Evolutionary conservation across 2,329 filamentous ascomycete species (phyloP), one percentile per base, ranked within the genome.

Genomic region (Aureobasidium leucospermi): DNA sequence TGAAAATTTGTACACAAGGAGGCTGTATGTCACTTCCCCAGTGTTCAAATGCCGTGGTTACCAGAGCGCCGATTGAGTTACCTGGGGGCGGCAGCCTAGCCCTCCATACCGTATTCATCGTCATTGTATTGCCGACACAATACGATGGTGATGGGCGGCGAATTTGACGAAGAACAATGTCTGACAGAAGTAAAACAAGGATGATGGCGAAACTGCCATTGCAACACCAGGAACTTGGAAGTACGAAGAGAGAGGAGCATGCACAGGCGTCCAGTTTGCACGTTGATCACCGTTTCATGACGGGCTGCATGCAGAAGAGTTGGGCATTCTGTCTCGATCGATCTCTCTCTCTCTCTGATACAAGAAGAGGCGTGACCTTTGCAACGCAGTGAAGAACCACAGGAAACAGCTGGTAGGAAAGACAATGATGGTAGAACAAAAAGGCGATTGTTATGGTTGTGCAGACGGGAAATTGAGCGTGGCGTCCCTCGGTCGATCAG

Each of bases 221-320:
- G 52, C 41, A 38, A 41, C 41, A 19, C 15, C 6, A 28, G 15
- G 16, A 38, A 38, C 29, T 23, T 28, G 23, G 41, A 15, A 38
- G 19, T 29, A 41, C 11, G 23, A 38, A 28, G 19, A 11, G 29
- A n/a, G 41, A 45, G 7, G 23, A 31, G 23, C 23, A 46, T 46
- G 52, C 52, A 36, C 52, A 56, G 52, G 31, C 52, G n/a, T 36
- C 15, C 39, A 45, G 52, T 45, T 46, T 41, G 52, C 31, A n/a
- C 51, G 51, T 55, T 55, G n/a, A 4, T 56, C 29, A 38, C 52
- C 41, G 41, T 56, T 56, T 56, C 41, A 56, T 56, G 52, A 28
- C 8, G 52, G 41, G 41, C 41, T 16, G 41, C 29, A 11, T 46
- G 52, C 39, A 56, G 31, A 8, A 43, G n/a, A 45, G 19, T 34